Percentiles rank a stretch among this genome's conserved stretches.
phyloP scores from a whole-genome alignment of 2,329 filamentous ascomycete genomes.

The Stemphylium lycopersici region DNA sequence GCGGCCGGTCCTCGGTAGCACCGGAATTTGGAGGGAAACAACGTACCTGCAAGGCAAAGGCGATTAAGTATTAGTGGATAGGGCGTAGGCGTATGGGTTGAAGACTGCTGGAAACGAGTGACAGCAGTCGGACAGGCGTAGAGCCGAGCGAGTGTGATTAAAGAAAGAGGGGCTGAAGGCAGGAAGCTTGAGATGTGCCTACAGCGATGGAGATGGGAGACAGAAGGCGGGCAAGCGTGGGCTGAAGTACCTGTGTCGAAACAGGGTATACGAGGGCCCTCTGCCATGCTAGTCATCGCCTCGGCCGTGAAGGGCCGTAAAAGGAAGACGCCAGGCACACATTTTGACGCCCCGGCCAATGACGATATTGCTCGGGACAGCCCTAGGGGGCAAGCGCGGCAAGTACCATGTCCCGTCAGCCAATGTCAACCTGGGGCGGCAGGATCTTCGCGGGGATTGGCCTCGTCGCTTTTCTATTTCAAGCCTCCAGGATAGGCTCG shows the following conservation, averaged over 20 bases:
- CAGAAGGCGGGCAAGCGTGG: constrained; percentile 18
- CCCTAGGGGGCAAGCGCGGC: constrained; percentile 30
- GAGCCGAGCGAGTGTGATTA: constrained; percentile 22
- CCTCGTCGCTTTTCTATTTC: constrained; percentile 32
- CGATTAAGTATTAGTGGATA: constrained; percentile 14
- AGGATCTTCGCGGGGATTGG: constrained; percentile 31
- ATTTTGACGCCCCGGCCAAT: constrained; percentile 24
- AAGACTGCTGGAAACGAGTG: constrained; percentile 34
- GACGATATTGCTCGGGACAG: constrained; percentile 5
- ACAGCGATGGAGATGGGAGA: constrained; percentile 30
- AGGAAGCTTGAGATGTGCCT: constrained; percentile 32
- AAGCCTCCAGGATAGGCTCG: constrained; percentile 28
- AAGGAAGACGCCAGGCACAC: constrained; percentile 20
- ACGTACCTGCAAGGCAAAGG: constrained; percentile 15
- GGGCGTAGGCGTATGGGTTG: background rate
- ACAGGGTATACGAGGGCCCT: constrained; percentile 14
- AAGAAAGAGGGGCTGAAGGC: constrained; percentile 31
- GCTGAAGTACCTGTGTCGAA: constrained; percentile 27
- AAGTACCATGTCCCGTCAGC: constrained; percentile 33
- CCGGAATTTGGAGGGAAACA: constrained; percentile 4
- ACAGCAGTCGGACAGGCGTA: constrained; percentile 22
- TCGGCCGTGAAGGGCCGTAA: constrained; percentile 9
- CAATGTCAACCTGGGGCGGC: constrained; percentile 27
- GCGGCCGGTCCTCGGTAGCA: constrained; percentile 1
- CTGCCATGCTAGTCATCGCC: constrained; percentile 22